Conservation (phyloP, 768 basidiomycete genomes). For the Pisolithus albus region DNA sequence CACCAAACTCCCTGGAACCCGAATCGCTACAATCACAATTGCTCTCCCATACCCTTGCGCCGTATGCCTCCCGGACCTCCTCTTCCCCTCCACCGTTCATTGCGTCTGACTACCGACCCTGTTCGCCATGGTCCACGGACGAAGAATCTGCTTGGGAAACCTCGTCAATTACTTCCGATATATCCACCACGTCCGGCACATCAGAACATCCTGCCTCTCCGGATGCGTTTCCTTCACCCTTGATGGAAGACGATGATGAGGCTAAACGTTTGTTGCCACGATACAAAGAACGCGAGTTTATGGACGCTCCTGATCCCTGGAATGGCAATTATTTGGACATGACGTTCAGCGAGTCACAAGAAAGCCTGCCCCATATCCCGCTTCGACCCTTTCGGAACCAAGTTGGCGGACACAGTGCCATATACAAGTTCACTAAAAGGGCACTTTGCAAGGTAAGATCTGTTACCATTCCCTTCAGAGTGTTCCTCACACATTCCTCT, state of each 20-base stretch:
- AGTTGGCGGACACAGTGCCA: slow-evolving; percentile 94
- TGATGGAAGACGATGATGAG: slow-evolving; percentile 12
- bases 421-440: slow-evolving; percentile 95
- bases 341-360: slow-evolving; percentile 43
- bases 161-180: slow-evolving; percentile 54
- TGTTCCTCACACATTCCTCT: neutral
- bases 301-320: slow-evolving; percentile 14
- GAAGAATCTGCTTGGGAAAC: slow-evolving; percentile 76
- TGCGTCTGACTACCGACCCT: slow-evolving; percentile 14
- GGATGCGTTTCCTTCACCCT: slow-evolving; percentile 11
- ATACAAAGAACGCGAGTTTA: slow-evolving; percentile 15
- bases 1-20: slow-evolving; percentile 1
- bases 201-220: slow-evolving; percentile 27
- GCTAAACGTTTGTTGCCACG: slow-evolving; percentile 2
- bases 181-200: slow-evolving; percentile 49
- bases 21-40: slow-evolving; percentile 26
- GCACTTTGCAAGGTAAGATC: slow-evolving; percentile 93
- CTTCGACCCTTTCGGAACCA: slow-evolving; percentile 94
- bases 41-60: slow-evolving; percentile 28
- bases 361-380: slow-evolving; percentile 79
- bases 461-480: neutral
- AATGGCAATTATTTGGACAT: slow-evolving; percentile 32
- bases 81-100: slow-evolving; percentile 9
- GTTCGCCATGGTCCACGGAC: slow-evolving; percentile 68
- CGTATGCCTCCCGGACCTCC: slow-evolving; percentile 17